Evolutionary conservation across 148 eudicot species (phyloP), one percentile per base, ranked within the genome.

Genomic region (Diospyros kaki): DNA sequence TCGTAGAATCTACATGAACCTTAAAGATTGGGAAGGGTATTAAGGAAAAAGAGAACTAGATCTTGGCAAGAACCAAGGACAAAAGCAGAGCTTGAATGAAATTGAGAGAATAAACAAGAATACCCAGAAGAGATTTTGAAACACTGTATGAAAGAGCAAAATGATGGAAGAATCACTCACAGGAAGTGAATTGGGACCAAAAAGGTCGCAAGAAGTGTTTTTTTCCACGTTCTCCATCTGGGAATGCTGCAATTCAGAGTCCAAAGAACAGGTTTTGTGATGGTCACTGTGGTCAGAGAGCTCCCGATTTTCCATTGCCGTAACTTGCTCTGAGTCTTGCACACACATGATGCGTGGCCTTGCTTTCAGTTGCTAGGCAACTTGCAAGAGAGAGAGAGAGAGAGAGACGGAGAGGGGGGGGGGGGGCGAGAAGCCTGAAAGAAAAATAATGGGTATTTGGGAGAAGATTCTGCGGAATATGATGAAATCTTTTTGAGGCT

Each of bases 271-370:
- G 64, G 63, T 6, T 58, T 77, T 75, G 51, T 58, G 69, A 73
- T 50, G 73, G 41, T 69, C 72, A 4, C 39, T 39, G 2, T 59
- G 39, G 63, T 59, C 63, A 59, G 63, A 59, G 9, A 59, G 63
- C n/a, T 39, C 63, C 63, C n/a, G 38, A 59, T 59, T 59, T 38
- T 85, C 86, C 74, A 80, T 77, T 73, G 84, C 80, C 18, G 62
- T 69, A 78, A 78, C 80, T 78, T 78, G 78, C 58, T 88, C 92
- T 43, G 83, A 72, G 71, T 83, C 89, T 76, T 86, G 88, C 39
- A 81, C 73, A 73, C 87, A 84, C 90, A 86, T 89, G 73, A 62
- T 78, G 58, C 66, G 66, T 28, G 67, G 70, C 13, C 56, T 56
- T 54, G 56, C 70, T 58, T 73, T 76, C 74, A 52, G 62, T 48